Evolutionary conservation across 495 filamentous ascomycete genomes (phyloP).

Genomic region (Stereocaulon alpinum): DNA sequence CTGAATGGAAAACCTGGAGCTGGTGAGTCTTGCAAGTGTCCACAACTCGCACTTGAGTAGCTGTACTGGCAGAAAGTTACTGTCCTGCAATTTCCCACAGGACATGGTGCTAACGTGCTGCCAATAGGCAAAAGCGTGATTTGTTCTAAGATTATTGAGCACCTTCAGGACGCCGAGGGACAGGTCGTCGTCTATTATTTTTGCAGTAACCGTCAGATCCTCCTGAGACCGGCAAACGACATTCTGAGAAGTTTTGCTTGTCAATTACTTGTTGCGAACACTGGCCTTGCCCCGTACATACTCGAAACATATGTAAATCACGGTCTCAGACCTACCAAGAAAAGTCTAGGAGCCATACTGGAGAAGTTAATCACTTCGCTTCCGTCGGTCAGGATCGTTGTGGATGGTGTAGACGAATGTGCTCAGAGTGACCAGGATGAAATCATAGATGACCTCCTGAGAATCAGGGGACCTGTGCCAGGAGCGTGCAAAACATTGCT

Average conservation of each 20-base stretch:
- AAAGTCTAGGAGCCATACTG: slow-evolving; percentile 11
- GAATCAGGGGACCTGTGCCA: not conserved
- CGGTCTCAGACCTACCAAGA: slow-evolving; percentile 14
- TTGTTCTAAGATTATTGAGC: slow-evolving; percentile 20
- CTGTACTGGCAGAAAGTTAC: too few species aligned
- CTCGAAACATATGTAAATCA: slow-evolving; percentile 18
- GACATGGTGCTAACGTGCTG: not conserved
- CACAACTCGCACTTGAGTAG: too few species aligned
- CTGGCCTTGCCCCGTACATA: slow-evolving; percentile 18
- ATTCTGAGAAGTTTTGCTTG: slow-evolving; percentile 14
- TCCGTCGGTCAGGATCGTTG: slow-evolving; percentile 14
- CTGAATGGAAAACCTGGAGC: slow-evolving; percentile 20
- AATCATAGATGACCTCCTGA: slow-evolving; percentile 15
- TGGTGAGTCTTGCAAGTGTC: slow-evolving; percentile 10
- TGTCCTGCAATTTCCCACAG: too few species aligned
- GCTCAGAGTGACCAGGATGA: slow-evolving; percentile 11
- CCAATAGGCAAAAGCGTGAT: slow-evolving; percentile 21
- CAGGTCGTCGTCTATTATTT: slow-evolving; percentile 16
- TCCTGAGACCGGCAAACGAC: slow-evolving; percentile 7
- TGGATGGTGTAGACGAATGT: slow-evolving; percentile 23
- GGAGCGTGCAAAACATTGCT: slow-evolving; percentile 16
- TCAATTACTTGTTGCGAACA: slow-evolving; percentile 15
- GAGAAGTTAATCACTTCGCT: slow-evolving; percentile 13
- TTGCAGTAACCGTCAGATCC: slow-evolving; percentile 8
- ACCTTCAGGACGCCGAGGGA: slow-evolving; percentile 2